Evolutionary conservation across 306 rosid genomes (phyloP).

Genomic region (Quillaja saponaria): DNA sequence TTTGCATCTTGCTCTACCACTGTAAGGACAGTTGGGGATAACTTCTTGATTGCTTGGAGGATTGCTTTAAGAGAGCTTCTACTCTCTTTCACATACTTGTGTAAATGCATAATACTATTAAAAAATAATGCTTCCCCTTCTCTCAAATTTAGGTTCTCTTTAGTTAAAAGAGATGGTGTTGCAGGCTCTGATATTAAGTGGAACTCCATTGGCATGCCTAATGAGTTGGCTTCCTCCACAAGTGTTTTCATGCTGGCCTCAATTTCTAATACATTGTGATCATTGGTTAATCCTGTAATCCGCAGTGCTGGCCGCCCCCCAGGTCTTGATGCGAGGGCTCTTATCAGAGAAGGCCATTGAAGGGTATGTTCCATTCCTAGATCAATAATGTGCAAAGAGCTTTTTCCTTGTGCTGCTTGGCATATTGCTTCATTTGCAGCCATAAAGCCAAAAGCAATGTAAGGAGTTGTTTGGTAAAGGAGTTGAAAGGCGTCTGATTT

Average conservation of each 20-base stretch:
- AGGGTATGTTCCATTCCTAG: constrained; percentile 68
- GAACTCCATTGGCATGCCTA: constrained; percentile 53
- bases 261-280: constrained; percentile 34
- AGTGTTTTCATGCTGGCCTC: constrained; percentile 46
- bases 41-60: constrained; percentile 66
- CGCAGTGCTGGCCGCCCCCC: constrained; percentile 62
- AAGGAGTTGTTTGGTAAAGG: constrained; percentile 79
- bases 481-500: constrained; percentile 67
- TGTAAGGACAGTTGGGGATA: constrained; percentile 52
- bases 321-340: constrained; percentile 62
- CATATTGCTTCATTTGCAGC: constrained; percentile 77
- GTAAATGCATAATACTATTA: constrained; percentile 62
- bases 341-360: constrained; percentile 79
- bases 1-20: constrained; percentile 81
- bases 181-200: constrained; percentile 42
- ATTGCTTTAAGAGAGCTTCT: constrained; percentile 63
- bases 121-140: constrained; percentile 64
- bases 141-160: constrained; percentile 60
- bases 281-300: constrained; percentile 50
- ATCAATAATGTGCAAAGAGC: constrained; percentile 64
- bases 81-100: constrained; percentile 65
- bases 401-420: constrained; percentile 59
- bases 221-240: constrained; percentile 59
- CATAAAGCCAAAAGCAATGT: constrained; percentile 68
- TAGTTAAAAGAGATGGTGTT: constrained; percentile 51